These are phyloP conservation scores for Hypomontagnella monticulosa DNA, from an alignment of 495 filamentous ascomycete species.

Conservation along the genomic window DNA sequence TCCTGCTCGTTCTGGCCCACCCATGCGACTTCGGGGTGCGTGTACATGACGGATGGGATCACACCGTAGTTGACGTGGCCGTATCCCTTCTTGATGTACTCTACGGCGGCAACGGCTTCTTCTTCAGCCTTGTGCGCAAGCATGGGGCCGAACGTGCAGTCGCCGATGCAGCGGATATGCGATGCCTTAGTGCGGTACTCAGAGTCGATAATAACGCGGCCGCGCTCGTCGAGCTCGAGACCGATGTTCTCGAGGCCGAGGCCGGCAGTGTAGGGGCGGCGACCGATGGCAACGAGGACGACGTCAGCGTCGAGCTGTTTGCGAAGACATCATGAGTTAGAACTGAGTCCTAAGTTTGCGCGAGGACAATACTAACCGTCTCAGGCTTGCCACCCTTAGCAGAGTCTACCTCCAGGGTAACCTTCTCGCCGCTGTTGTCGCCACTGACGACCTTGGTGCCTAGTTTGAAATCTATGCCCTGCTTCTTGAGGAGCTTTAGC, in stretches of 20 bases:
- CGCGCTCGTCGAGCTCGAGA: slow-evolving; percentile 91
- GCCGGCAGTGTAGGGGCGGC: slow-evolving; percentile 90
- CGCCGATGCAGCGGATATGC: slow-evolving; percentile 96
- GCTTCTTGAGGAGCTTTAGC: slow-evolving; percentile 93
- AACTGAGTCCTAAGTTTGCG: background rate
- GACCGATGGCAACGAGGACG: slow-evolving; percentile 95
- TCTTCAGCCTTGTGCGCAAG: slow-evolving; percentile 99
- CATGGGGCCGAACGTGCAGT: slow-evolving; percentile 98
- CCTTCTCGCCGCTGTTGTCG: slow-evolving; percentile 76
- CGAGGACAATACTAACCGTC: slow-evolving; percentile 64
- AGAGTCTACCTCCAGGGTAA: slow-evolving; percentile 87
- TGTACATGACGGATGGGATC: slow-evolving; percentile 99
- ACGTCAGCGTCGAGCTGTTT: slow-evolving; percentile 89
- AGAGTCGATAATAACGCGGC: slow-evolving; percentile 94
- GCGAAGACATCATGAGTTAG: slow-evolving; percentile 19
- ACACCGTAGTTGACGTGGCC: slow-evolving; percentile 99
- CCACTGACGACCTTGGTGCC: slow-evolving; percentile 92
- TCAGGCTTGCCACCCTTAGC: slow-evolving; percentile 97
- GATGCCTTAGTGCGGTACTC: slow-evolving; percentile 97
- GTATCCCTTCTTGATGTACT: slow-evolving; percentile 96
- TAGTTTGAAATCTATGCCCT: slow-evolving; percentile 98
- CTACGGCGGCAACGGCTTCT: slow-evolving; percentile 91
- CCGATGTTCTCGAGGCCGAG: slow-evolving; percentile 94
- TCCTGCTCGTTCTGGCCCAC: slow-evolving; percentile 98
- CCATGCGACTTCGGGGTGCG: slow-evolving; percentile 97